Conservation (phyloP, 106 monocot species). For the Cymbidium sinense region DNA sequence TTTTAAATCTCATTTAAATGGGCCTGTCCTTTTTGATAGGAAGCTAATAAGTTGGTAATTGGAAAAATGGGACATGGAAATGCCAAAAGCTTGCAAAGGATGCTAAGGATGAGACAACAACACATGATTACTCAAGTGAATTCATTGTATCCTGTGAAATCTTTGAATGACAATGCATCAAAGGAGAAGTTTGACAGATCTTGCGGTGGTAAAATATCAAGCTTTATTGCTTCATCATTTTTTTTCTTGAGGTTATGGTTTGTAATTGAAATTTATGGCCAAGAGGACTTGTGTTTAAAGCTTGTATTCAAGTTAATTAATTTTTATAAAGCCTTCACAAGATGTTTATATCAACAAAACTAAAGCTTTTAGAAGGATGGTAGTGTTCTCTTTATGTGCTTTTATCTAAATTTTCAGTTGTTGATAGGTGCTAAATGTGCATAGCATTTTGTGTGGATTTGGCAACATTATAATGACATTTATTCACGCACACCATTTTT, state of each 20-base stretch:
- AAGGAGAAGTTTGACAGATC: constrained; percentile 27
- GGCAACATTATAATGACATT: not conserved
- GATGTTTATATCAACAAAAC: not conserved
- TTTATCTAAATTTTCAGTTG: not conserved
- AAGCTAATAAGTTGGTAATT: constrained; percentile 56
- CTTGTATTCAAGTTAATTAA: not conserved
- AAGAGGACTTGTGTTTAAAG: not conserved
- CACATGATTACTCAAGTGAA: constrained; percentile 76
- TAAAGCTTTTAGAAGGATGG: not conserved
- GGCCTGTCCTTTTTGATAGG: constrained; percentile 33
- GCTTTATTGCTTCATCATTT: constrained; percentile 12
- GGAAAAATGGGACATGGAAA: constrained; percentile 67
- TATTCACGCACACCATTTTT: not conserved
- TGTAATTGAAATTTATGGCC: not conserved
- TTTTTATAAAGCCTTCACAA: not conserved
- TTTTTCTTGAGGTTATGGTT: not conserved
- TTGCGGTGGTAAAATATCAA: constrained; percentile 25
- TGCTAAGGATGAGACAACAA: constrained; percentile 66
- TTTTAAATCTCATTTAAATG: not conserved
- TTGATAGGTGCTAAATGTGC: not conserved
- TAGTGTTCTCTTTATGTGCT: not conserved
- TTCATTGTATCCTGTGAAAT: constrained; percentile 67
- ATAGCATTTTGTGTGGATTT: not conserved
- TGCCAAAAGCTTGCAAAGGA: constrained; percentile 47
- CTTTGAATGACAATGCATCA: constrained; percentile 22